Evolutionary conservation across 352 stramenopile genomes (phyloP), one percentile per base, ranked within the genome.

Genomic region (Phytopythium chamaehyphon): DNA sequence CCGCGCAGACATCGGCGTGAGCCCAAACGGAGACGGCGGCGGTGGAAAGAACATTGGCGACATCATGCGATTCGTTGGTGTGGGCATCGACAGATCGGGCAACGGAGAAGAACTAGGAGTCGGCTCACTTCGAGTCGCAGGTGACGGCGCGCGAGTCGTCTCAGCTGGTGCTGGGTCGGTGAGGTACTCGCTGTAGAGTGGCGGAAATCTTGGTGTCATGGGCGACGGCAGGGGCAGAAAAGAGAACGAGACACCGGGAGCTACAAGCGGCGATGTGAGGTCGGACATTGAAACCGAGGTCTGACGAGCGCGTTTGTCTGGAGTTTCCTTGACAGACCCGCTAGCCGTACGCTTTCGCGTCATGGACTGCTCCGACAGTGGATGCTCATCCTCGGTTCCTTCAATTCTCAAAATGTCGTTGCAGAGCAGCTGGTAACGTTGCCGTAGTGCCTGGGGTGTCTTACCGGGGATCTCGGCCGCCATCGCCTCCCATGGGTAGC

Each of bases 361-460:
- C 15, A 11, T 24, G 24, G 6, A 15, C 1, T 23, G 14, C 6
- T 2, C 12, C 14, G 0, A 1, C 14, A 15, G 2, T 6, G 43
- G 37, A 16, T 14, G 24, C 19, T 23, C 28, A 9, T 9, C 9
- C 5, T n/a, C 16, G 2, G 8, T 77, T 15, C 48, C 64, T 49
- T 93, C 79, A 39, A 93, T 90, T 12, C 71, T 62, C n/a, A 73
- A 69, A 8, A 93, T 58, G 50, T 93, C 83, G 44, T 86, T 76
- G 49, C 82, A 86, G 24, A 90, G 79, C 69, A 87, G 86, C 51
- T 79, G 59, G 58, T 86, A 93, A 39, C 83, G 68, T 42, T 87
- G 77, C 10, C 82, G 71, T 5, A 85, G 60, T 18, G 82, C 76
- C 1, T 69, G 61, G 3, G 71, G 51, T 2, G 64, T 72, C 50